These are phyloP conservation scores for Rhodosporidiobolus odoratus DNA, from an alignment of 768 basidiomycete genomes.

Conservation along the genomic window DNA sequence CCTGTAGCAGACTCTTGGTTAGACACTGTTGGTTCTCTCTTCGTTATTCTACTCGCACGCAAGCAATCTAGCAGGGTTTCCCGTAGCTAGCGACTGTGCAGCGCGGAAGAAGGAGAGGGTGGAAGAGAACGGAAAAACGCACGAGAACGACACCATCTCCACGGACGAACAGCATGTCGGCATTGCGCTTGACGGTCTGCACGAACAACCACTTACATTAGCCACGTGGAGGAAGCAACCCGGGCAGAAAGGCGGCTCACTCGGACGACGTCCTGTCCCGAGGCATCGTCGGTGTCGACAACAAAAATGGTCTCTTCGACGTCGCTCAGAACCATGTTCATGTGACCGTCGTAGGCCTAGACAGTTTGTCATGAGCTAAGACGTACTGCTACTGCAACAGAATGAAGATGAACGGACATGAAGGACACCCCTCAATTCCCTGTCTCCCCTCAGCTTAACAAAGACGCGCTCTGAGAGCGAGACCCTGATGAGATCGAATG, in stretches of 20 bases:
- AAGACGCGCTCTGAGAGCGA: conserved; percentile 97
- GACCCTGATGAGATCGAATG: conserved; percentile 92
- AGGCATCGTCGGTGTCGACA: conserved; percentile 75
- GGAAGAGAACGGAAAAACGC: conserved; percentile 40
- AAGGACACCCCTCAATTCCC: conserved; percentile 81
- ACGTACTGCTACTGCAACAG: neutral
- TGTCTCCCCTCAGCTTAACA: conserved; percentile 91
- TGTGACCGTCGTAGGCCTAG: conserved; percentile 99
- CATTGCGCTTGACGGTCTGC: conserved; percentile 83
- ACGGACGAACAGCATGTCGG: conserved; percentile 97
- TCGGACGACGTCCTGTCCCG: conserved; percentile 55
- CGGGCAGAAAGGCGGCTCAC: conserved; percentile 47
- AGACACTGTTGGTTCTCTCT: neutral
- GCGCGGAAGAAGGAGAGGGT: neutral
- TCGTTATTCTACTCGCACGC: conserved; percentile 1
- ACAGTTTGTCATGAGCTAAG: too few relatives aligned
- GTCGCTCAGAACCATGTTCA: conserved; percentile 96
- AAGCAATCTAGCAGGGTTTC: neutral
- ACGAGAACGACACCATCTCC: conserved; percentile 97
- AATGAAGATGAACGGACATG: conserved; percentile 59
- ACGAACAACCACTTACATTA: neutral
- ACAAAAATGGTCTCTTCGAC: conserved; percentile 97
- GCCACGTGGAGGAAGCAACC: neutral
- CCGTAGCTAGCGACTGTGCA: neutral
- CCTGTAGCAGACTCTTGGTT: conserved; percentile 20